These are phyloP conservation scores for Sphenostylis stenocarpa DNA, from an alignment of 306 rosid species.

Conservation along the genomic window DNA sequence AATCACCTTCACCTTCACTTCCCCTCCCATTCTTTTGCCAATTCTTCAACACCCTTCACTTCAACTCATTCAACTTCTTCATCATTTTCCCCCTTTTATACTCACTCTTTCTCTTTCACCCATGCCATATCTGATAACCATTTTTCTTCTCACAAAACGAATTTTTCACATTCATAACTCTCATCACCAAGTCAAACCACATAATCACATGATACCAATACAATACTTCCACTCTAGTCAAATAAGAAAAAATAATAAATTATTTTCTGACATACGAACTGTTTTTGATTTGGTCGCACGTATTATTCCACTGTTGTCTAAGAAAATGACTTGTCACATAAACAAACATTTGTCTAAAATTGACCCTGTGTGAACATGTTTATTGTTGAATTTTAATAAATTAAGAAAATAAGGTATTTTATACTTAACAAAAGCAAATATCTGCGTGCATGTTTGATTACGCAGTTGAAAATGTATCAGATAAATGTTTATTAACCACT, in stretches of 20 bases:
- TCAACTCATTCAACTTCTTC: not conserved
- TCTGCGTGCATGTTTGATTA: not conserved
- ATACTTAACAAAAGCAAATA: not conserved
- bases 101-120: not conserved
- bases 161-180: not conserved
- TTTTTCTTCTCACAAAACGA: not conserved
- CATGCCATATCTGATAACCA: not conserved
- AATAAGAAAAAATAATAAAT: too few species aligned
- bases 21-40: constrained; percentile 40
- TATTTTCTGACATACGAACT: too few species aligned
- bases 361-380: not conserved
- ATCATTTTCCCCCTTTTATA: not conserved
- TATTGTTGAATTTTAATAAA: not conserved
- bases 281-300: not conserved
- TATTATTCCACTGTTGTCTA: not conserved
- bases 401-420: not conserved
- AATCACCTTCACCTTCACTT: constrained; percentile 43
- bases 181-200: not conserved
- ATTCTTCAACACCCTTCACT: not conserved
- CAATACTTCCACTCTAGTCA: too few species aligned
- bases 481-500: too few species aligned
- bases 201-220: too few species aligned
- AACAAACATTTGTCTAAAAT: not conserved
- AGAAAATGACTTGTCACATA: not conserved
- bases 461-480: too few species aligned